Evolutionary conservation across 2,329 filamentous ascomycete species (phyloP).

Genomic region (Mycosphaerella sp.): DNA sequence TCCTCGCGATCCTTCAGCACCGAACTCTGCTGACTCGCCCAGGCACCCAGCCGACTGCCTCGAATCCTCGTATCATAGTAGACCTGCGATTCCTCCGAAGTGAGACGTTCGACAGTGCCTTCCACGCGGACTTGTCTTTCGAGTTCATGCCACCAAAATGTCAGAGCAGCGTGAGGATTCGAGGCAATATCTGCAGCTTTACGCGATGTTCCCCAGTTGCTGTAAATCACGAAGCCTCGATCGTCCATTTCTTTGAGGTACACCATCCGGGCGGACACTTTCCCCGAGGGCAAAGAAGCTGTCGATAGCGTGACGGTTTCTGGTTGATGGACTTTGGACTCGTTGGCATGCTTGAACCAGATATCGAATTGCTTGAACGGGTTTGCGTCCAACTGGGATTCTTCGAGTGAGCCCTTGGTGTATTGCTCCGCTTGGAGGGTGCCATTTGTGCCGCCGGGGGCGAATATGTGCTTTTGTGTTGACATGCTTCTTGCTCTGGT

Average conservation of each 20-base stretch:
- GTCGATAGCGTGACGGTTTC: constrained; percentile 88
- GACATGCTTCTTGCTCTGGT: constrained; percentile 18
- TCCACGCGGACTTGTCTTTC: constrained; percentile 91
- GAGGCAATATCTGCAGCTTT: constrained; percentile 60
- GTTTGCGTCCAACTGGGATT: constrained; percentile 52
- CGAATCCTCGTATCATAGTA: constrained; percentile 63
- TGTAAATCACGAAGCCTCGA: constrained; percentile 82
- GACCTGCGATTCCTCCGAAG: constrained; percentile 61
- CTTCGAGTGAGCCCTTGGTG: constrained; percentile 57
- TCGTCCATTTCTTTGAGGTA: constrained; percentile 93
- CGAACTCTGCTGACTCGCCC: constrained; percentile 84
- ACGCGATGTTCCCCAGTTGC: constrained; percentile 75
- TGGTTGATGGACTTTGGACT: constrained; percentile 60
- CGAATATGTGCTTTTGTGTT: constrained; percentile 47
- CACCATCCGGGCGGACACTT: constrained; percentile 76
- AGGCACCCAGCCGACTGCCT: constrained; percentile 79
- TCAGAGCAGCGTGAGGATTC: constrained; percentile 74
- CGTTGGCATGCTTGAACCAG: constrained; percentile 76
- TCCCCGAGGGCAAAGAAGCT: constrained; percentile 72
- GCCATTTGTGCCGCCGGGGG: constrained; percentile 54
- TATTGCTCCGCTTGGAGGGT: constrained; percentile 70
- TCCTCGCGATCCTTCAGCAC: constrained; percentile 64
- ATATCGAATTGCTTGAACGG: constrained; percentile 80
- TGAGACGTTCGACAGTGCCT: constrained; percentile 62
- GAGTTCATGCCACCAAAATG: constrained; percentile 82